Evolutionary conservation across 352 stramenopile species (phyloP).

Genomic region (Blastocystis sp.): DNA sequence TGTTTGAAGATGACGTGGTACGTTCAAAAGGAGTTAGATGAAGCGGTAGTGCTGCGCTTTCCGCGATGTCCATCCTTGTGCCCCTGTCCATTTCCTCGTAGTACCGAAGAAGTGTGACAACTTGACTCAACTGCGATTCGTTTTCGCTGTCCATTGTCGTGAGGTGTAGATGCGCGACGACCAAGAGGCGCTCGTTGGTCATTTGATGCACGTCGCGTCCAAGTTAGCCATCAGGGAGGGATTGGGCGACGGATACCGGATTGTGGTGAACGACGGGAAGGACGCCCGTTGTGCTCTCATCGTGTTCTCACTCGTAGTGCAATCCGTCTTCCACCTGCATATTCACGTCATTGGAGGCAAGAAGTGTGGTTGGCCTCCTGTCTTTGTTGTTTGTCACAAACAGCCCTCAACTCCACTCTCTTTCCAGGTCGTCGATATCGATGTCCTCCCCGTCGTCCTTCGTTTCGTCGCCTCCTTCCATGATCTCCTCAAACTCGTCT

Average conservation of each 20-base stretch:
- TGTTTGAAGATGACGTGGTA: slow-evolving; percentile 62
- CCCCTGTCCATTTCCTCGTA: slow-evolving; percentile 53
- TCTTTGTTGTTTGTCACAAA: slow-evolving; percentile 42
- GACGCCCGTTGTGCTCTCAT: not conserved
- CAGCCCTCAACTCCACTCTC: slow-evolving; percentile 47
- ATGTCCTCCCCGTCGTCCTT: slow-evolving; percentile 32
- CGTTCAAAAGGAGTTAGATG: not conserved
- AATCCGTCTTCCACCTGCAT: slow-evolving; percentile 65
- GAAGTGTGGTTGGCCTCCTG: slow-evolving; percentile 60
- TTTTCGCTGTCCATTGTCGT: not conserved
- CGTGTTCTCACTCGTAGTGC: slow-evolving; percentile 10
- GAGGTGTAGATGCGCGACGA: slow-evolving; percentile 46
- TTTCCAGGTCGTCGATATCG: slow-evolving; percentile 71
- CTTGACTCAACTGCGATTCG: slow-evolving; percentile 48
- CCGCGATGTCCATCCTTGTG: slow-evolving; percentile 38
- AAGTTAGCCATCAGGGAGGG: slow-evolving; percentile 53
- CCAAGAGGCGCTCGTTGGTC: slow-evolving; percentile 55
- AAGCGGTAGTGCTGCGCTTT: slow-evolving; percentile 65
- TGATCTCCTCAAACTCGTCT: slow-evolving; percentile 40
- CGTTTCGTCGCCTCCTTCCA: not conserved
- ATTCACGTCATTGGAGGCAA: slow-evolving; percentile 61
- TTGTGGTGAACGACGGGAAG: slow-evolving; percentile 60
- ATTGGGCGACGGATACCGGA: slow-evolving; percentile 55
- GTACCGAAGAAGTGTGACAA: slow-evolving; percentile 68
- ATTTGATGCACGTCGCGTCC: slow-evolving; percentile 56